These are phyloP conservation scores for Ogataea ganodermae DNA, from an alignment of 805 yeast species.

Conservation along the genomic window DNA sequence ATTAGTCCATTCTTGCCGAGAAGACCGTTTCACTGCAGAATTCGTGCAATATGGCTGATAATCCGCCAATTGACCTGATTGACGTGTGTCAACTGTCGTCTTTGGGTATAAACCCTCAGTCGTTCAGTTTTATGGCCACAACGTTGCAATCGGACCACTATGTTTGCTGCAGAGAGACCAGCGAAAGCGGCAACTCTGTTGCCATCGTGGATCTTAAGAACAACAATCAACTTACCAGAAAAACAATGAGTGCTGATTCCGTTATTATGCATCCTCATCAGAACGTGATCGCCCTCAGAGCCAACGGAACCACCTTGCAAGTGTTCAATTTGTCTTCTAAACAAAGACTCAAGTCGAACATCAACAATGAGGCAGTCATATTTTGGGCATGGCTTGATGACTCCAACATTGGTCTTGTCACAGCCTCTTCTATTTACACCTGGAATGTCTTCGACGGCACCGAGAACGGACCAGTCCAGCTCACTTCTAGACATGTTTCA, in stretches of 20 bases:
- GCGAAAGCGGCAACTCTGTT: conserved; percentile 76
- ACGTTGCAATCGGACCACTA: conserved; percentile 92
- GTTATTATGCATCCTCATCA: conserved; percentile 95
- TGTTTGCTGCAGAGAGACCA: conserved; percentile 75
- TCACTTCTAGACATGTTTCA: conserved; percentile 82
- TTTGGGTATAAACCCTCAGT: conserved; percentile 80
- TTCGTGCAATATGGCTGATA: conserved; percentile 44
- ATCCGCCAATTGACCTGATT: conserved; percentile 92
- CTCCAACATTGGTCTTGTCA: conserved; percentile 76
- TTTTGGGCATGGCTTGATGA: conserved; percentile 93
- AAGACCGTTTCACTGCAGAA: not conserved
- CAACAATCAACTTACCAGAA: conserved; percentile 78
- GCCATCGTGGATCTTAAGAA: conserved; percentile 86
- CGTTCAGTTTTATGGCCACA: conserved; percentile 89
- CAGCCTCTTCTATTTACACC: conserved; percentile 69
- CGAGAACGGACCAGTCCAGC: conserved; percentile 74
- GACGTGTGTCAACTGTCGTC: conserved; percentile 88
- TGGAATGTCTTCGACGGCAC: conserved; percentile 87
- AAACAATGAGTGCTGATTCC: conserved; percentile 95
- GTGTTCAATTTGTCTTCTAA: conserved; percentile 87
- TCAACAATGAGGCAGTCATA: conserved; percentile 83
- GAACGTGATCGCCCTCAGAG: conserved; percentile 88
- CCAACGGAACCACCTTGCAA: conserved; percentile 94
- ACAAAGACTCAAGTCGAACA: conserved; percentile 85
- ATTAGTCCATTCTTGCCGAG: not conserved